phyloP scores from a whole-genome alignment of 208 protist species.

The Crithidia thermophila region DNA sequence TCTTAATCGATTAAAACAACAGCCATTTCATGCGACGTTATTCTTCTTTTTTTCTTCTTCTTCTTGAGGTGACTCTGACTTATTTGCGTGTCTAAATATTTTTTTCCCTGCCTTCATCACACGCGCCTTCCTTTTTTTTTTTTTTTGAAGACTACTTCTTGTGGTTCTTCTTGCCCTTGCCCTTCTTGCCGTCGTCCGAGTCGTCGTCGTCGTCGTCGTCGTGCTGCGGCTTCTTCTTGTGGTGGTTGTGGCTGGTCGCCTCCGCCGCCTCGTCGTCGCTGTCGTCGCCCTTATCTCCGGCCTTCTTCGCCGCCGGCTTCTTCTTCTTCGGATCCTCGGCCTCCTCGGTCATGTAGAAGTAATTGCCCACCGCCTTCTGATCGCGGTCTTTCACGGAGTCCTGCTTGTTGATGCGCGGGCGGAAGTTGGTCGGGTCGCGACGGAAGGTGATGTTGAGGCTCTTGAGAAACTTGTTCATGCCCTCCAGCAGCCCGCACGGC shows the following conservation, averaged over 20 bases:
- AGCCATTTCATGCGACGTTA: too few species aligned
- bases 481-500: slow-evolving; percentile 83
- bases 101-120: too few species aligned
- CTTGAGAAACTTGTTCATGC: slow-evolving; percentile 99
- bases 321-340: slow-evolving; percentile 53
- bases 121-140: too few species aligned
- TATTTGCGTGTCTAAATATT: too few species aligned
- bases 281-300: slow-evolving; percentile 65
- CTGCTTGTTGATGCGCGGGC: slow-evolving; percentile 99
- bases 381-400: slow-evolving; percentile 98
- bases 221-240: slow-evolving; percentile 18
- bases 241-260: slow-evolving; percentile 16
- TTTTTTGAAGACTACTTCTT: slow-evolving; percentile 26
- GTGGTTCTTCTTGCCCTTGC: slow-evolving; percentile 35
- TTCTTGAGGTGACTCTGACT: too few species aligned
- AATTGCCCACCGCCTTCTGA: slow-evolving; percentile 98
- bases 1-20: too few species aligned
- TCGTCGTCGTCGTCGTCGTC: slow-evolving; percentile 17
- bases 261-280: slow-evolving; percentile 94
- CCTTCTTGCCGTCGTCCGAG: slow-evolving; percentile 35
- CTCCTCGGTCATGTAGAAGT: slow-evolving; percentile 97
- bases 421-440: slow-evolving; percentile 98
- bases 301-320: slow-evolving; percentile 37
- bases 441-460: slow-evolving; percentile 98
- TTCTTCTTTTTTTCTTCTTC: too few species aligned